Evolutionary conservation across 2,329 filamentous ascomycete species (phyloP), one percentile per base, ranked within the genome.

Genomic region (Camillea tinctor): DNA sequence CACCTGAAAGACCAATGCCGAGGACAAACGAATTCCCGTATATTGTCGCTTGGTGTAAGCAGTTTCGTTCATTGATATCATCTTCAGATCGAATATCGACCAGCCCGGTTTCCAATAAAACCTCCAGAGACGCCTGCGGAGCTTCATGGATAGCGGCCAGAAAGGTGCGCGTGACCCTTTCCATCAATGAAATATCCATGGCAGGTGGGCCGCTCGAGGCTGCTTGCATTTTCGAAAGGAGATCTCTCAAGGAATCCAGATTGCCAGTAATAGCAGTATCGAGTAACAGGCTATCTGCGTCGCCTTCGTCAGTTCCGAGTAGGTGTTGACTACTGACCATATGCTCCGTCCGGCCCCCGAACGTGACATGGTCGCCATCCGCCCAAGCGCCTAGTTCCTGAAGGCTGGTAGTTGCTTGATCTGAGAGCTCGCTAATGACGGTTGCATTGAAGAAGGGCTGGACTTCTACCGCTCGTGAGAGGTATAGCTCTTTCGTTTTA

Each of bases 371-470:
- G 69, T 98, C 95, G 21, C 95, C 95, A 76, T 99, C 95, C 20
- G 93, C 93, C 94, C 94, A 98, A 40, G 94, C 95, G 56, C 94
- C 94, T 52, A 98, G 87, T 72, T 98, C 95, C 68, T 98, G 89
- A 44, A 97, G 80, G 68, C 93, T 96, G n/a, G 93, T 97, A 0
- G 95, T 98, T 8, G 95, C 95, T 78, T 97, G 93, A 68, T 99
- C 95, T 4, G 95, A 97, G 11, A 99, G 84, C 71, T 96, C 94
- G 76, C 93, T 96, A 72, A 99, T 96, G 68, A 98, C 93, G 66
- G 96, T 92, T 52, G 94, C 89, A 76, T 99, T 98, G 83, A 98
- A 99, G 76, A 96, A 98, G 6, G 95, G 95, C 72, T 98, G 95
- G 7, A 98, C 93, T 75, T 99, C 95, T 64, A 99, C 94, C 8